Evolutionary conservation across 345 rosid genomes (phyloP), one percentile per base, ranked within the genome.

Genomic region (Rhizophora apiculata): DNA sequence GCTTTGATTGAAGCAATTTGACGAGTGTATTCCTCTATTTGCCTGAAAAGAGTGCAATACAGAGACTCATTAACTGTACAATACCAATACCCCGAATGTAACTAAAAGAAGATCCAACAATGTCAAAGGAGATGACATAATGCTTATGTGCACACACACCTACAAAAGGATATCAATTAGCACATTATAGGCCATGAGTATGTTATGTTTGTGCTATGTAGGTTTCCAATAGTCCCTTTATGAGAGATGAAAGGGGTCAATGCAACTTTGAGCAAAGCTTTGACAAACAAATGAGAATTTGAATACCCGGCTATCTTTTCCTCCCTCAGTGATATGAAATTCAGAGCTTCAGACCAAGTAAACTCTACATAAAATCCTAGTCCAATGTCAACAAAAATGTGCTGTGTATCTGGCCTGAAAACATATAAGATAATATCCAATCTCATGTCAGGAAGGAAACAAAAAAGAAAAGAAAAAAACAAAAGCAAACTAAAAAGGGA

Each of bases 291-390:
- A 11, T 4, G 6, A 24, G 34, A n/a, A 55, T 6, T 20, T 26
- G 7, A 60, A 46, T 7, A 62, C 55, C 11, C 20, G 43, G 51
- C 53, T 82, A 92, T 96, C 87, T 82, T 78, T 75, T 90, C 96
- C 70, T 92, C 97, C 72, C 86, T 80, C 51, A 79, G 49, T 52
- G 88, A 46, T 76, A 87, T 79, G 73, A 80, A 81, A 26, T 79
- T 79, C 68, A 92, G 78, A 68, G 97, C 97, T 79, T 92, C 97
- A 26, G 87, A 78, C 88, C 94, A 82, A 29, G 96, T 87, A 74
- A 89, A 87, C 78, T 89, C 96, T 72, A 88, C 96, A 67, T 92
- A 86, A 62, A 92, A 89, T 39, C 96, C 96, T 11, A 89, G 83
- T 31, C 96, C 96, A 69, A 88, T 67, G 72, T 88, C 94, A 67